Evolutionary conservation across 495 filamentous ascomycete genomes (phyloP), one percentile per base, ranked within the genome.

Genomic region (Parathielavia hyrcaniae): DNA sequence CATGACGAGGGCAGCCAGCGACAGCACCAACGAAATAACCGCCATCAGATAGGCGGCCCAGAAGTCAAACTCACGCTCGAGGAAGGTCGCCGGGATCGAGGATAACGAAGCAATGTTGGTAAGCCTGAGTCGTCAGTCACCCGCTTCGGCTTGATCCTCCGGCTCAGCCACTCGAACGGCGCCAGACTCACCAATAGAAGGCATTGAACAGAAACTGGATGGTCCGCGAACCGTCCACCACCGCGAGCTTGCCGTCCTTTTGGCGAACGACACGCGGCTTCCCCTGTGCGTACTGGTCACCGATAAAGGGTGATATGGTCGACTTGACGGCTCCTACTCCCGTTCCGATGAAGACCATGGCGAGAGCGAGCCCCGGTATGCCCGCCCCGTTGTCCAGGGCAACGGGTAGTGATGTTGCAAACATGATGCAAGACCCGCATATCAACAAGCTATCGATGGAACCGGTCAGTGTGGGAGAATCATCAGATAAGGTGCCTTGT

Each of bases 291-390:
- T 78, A 81, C 61, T 81, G 77, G 44, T 80, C 76, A 43, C 71
- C 78, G 63, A 71, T 66, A 39, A 77, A 70, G 4, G 77, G 79
- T 22, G 72, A 75, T 56, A 80, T 53, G 26, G 79, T 82, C 34
- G 77, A 72, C 67, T 81, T 82, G 66, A 82, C 76, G 46, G 75
- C 75, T 47, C 78, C 79, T 34, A 73, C 74, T 43, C 76, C 76
- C n/a, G 79, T 61, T 36, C 74, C 79, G 53, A 79, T 77, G 34
- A 81, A 62, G 9, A 79, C 55, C 62, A 75, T 72, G 17, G 64
- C 64, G 20, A 60, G 65, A 30, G 71, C 64, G 23, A 76, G 63
- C 4, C 71, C 70, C 20, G 67, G 69, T 39, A 79, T 66, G 0
- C 75, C 69, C 23, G 79, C 66, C 5, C 80, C 79, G 32, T 62